phyloP scores from a whole-genome alignment of 352 stramenopile genomes.

The Phytophthora colocasiae region DNA sequence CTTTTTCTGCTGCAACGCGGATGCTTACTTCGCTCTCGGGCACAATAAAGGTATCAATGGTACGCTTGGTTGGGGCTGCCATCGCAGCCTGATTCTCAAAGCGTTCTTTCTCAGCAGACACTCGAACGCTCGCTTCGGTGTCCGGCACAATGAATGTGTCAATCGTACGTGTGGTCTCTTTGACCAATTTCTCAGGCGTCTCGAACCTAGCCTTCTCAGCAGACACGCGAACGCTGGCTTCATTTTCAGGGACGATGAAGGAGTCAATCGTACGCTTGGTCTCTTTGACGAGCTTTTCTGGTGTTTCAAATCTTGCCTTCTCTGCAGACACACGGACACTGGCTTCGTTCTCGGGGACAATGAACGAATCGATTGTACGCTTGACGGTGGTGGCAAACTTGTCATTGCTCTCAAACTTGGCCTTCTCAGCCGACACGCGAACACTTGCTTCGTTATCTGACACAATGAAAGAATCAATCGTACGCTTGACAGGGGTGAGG shows the following conservation, averaged over 20 bases:
- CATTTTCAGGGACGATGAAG: slow-evolving; percentile 32
- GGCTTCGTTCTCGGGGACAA: slow-evolving; percentile 16
- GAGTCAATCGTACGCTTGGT: slow-evolving; percentile 37
- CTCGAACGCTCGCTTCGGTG: slow-evolving; percentile 26
- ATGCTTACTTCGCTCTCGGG: slow-evolving; percentile 45
- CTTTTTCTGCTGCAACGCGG: slow-evolving; percentile 48
- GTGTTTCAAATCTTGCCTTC: slow-evolving; percentile 42
- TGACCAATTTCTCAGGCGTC: slow-evolving; percentile 38
- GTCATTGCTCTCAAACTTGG: slow-evolving; percentile 31
- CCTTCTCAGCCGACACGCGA: slow-evolving; percentile 26
- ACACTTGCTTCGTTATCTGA: slow-evolving; percentile 25
- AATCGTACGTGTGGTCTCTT: slow-evolving; percentile 19
- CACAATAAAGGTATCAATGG: slow-evolving; percentile 48
- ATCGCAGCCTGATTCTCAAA: no score
- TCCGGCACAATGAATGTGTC: slow-evolving; percentile 33
- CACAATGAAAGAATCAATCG: slow-evolving; percentile 35
- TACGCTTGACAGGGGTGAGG: slow-evolving; percentile 18
- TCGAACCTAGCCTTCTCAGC: slow-evolving; percentile 43
- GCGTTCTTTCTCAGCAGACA: slow-evolving; percentile 34
- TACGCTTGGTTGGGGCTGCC: slow-evolving; percentile 19
- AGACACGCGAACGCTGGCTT: slow-evolving; percentile 38
- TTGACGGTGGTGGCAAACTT: slow-evolving; percentile 34
- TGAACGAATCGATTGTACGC: slow-evolving; percentile 25
- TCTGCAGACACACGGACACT: slow-evolving; percentile 29
- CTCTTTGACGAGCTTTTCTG: slow-evolving; percentile 40